A percentile compares a stretch with the other conserved stretches of the same genome.
Evolutionary conservation across 768 basidiomycete genomes (phyloP).

Genomic region (Suillus cothurnatus): DNA sequence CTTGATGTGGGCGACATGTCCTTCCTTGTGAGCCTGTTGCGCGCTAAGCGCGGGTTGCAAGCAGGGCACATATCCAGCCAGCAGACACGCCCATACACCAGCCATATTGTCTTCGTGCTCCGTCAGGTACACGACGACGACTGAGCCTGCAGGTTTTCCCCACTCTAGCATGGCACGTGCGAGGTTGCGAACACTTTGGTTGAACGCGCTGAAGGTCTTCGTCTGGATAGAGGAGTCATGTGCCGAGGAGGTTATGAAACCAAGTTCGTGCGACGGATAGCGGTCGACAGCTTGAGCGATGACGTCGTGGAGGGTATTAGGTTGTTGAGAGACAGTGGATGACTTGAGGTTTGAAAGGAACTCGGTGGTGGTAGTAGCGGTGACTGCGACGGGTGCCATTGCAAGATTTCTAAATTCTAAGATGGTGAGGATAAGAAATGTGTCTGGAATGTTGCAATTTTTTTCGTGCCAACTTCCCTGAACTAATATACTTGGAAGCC

Average conservation of each 20-base stretch:
- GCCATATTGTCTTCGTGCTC: conserved; percentile 38
- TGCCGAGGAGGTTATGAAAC: conserved; percentile 30
- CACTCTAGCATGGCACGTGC: conserved; percentile 25
- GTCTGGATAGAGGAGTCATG: conserved; percentile 33
- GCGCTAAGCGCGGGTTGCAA: conserved; percentile 35
- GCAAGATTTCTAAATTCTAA: conserved; percentile 2
- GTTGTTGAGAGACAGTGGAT: conserved; percentile 11
- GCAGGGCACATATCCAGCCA: conserved; percentile 34
- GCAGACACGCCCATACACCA: conserved; percentile 33
- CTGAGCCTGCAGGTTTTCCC: conserved; percentile 27
- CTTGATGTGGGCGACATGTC: conserved; percentile 31
- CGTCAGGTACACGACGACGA: conserved; percentile 32
- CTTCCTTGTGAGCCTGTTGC: conserved; percentile 33
- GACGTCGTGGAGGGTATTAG: conserved; percentile 24
- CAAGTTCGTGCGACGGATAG: conserved; percentile 28
- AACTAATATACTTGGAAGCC: conserved; percentile 22
- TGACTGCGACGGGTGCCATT: conserved; percentile 20
- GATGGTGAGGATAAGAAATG: no score
- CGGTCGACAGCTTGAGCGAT: conserved; percentile 22
- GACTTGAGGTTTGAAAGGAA: conserved; percentile 4
- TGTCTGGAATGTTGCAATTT: not conserved
- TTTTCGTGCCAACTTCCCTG: conserved; percentile 5
- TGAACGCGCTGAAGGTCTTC: conserved; percentile 26
- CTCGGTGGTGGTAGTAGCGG: conserved; percentile 14
- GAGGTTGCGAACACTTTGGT: conserved; percentile 17